Base-by-base conservation (phyloP, 345 rosid genomes). In the Murraya koenigii region DNA sequence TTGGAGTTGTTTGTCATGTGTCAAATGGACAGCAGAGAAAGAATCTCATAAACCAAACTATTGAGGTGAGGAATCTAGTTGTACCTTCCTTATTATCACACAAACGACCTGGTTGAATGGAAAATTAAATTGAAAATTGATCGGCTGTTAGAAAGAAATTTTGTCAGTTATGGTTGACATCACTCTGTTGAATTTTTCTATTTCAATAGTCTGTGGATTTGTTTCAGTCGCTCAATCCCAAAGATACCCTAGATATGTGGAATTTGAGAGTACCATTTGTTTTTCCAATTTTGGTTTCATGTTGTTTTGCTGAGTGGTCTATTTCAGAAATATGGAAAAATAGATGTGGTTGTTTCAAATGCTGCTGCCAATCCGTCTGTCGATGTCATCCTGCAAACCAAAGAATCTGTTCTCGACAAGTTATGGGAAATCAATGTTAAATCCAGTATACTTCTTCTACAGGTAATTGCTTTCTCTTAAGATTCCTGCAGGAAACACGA, bases 371-470 rank as follows among this genome's bases (percentile, higher is more conserved):
- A 94, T 84, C 98, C 97, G 52, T 85, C 97, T 36, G 74, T 85
- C 2, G 90, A 85, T 35, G 55, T 85, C 54, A 89, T 94, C 75
- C 79, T 94, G 86, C 81, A 90, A 22, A 90, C 86, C 66, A 71
- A 86, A 83, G 98, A 85, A 74, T 83, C 89, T 19, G 84, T 90
- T 35, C 97, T 94, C 4, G 97, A 92, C 83, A 94, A 94, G 84
- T 84, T 94, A 15, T 92, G 98, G 98, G 94, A 94, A 58, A 90
- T 94, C 66, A 92, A 94, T 82, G 97, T 94, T 75, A 94, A 94
- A 79, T 85, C 97, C 14, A 67, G 93, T 11, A 85, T 94, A 72
- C 93, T 88, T 71, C 88, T 94, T 41, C 83, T 94, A 58, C 74
- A 90, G 94, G 95, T 92, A 78, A 71, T 41, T 76, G 41, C 35